Evolutionary conservation across 2,329 filamentous ascomycete species (phyloP).

Genomic region (Aschersonia sp.): DNA sequence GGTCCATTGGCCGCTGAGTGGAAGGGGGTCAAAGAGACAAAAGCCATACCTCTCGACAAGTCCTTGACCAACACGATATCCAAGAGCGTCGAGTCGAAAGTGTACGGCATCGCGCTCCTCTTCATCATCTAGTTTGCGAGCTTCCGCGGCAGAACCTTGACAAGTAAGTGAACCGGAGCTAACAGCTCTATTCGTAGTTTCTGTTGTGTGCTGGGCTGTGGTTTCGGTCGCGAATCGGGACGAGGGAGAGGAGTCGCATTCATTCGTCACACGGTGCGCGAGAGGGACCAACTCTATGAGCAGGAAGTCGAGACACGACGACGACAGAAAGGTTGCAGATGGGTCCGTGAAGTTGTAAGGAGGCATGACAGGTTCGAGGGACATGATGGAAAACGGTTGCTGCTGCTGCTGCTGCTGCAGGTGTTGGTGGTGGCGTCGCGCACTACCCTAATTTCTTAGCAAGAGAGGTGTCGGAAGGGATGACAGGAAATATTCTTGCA

Average conservation of each 20-base stretch:
- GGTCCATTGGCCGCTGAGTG: too few species aligned
- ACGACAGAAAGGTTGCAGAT: constrained; percentile 59
- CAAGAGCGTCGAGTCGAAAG: constrained; percentile 67
- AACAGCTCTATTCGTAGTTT: constrained; percentile 3
- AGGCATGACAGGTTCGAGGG: constrained; percentile 55
- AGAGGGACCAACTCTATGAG: constrained; percentile 95
- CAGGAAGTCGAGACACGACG: constrained; percentile 83
- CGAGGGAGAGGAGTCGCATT: constrained; percentile 37
- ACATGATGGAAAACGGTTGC: constrained; percentile 33
- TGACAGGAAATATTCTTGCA: too few species aligned
- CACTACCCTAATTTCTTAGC: too few species aligned
- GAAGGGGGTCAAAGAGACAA: too few species aligned
- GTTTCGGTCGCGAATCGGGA: neutral
- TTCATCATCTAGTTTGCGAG: constrained; percentile 46
- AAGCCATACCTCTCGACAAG: constrained; percentile 66
- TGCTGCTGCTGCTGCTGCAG: too few species aligned
- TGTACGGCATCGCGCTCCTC: constrained; percentile 76
- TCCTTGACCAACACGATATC: constrained; percentile 85
- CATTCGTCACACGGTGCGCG: constrained; percentile 70
- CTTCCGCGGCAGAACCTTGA: constrained; percentile 5
- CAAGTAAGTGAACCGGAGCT: constrained; percentile 11
- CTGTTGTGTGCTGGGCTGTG: constrained; percentile 5
- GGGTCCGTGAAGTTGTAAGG: constrained; percentile 62
- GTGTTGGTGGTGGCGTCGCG: too few species aligned
- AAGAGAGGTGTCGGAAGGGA: too few species aligned